These are phyloP conservation scores for Centella asiatica DNA, from an alignment of 129 eudicot genomes.

Conservation along the genomic window DNA sequence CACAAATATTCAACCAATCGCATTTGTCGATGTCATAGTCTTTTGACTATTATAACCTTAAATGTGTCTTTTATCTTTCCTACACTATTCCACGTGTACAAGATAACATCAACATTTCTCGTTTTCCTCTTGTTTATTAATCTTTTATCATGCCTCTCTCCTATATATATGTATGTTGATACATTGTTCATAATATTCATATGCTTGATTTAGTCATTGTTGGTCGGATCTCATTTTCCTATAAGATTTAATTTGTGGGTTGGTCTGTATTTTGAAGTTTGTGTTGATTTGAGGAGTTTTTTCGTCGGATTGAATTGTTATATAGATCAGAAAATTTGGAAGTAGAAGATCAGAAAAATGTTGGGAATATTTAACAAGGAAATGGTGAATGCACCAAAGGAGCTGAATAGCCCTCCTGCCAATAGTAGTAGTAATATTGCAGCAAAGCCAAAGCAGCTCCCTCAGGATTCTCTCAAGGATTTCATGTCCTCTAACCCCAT, in stretches of 20 bases:
- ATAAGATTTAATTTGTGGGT: neutral
- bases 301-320: neutral
- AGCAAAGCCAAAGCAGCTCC: conserved; percentile 5
- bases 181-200: neutral
- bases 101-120: conserved; percentile 1
- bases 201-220: neutral
- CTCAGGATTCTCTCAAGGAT: conserved; percentile 37
- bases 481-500: conserved; percentile 40
- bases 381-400: conserved; percentile 75
- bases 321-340: too few species aligned
- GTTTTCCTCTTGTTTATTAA: too few species aligned
- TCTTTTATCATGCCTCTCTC: too few species aligned
- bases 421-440: too few species aligned
- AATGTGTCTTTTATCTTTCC: neutral
- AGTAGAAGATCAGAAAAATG: conserved; percentile 26
- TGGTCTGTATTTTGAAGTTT: neutral
- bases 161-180: neutral
- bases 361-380: conserved; percentile 86
- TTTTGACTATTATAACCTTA: neutral
- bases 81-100: conserved; percentile 12
- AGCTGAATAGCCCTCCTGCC: conserved; percentile 61
- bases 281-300: neutral
- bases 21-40: too few species aligned
- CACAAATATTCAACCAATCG: neutral
- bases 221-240: neutral